Base-by-base conservation (phyloP, 768 basidiomycete species). In the Termitomyces sp. region DNA sequence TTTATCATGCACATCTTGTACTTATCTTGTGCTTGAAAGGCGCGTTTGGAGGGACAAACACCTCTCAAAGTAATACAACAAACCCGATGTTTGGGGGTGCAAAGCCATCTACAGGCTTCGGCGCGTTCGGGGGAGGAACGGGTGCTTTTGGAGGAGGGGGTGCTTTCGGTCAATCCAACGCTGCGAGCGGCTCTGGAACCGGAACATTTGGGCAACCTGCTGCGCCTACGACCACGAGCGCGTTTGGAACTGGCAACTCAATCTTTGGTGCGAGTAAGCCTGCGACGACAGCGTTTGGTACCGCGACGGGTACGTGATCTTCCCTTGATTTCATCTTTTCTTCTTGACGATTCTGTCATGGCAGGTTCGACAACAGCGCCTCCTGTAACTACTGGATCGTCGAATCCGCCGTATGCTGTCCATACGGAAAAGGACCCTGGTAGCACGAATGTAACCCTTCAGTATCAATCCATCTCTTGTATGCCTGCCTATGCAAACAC, bases 391-490 rank as follows among this genome's bases (percentile, higher is more conserved):
- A 86, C 84, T 15, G 93, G 93, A 41, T 81, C 89, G 0, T 75
- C 83, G 16, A 84, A 85, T 62, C 87, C 91, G 3, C 70, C 82
- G 3, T 95, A 87, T 67, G 69, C 70, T 46, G 72, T 76, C 6
- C 84, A 77, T 61, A 69, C 55, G 37, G 93, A 95, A 67, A 91
- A 91, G 65, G 93, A 95, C 42, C 65, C 74, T 31, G 68, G 73
- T 9, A 79, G 73, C 58, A 63, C 75, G 18, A 75, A 54, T 52
- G 58, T 73, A 13, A 82, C 76, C 5, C 76, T 88, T 44, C 87
- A 90, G 61, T 96, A 89, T 70, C 93, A 95, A 71, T 82, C 86
- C 39, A 93, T 93, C 55, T 82, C 87, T 18, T 87, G 87, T 62
- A 91, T 89, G 80, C 89, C 89, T 16, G 80, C 81, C 18, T 96